A percentile compares a stretch with the other conserved stretches of the same genome.
These are phyloP conservation scores for Solanum hybrid DNA, from an alignment of 305 asterid species.

Conservation along the genomic window DNA sequence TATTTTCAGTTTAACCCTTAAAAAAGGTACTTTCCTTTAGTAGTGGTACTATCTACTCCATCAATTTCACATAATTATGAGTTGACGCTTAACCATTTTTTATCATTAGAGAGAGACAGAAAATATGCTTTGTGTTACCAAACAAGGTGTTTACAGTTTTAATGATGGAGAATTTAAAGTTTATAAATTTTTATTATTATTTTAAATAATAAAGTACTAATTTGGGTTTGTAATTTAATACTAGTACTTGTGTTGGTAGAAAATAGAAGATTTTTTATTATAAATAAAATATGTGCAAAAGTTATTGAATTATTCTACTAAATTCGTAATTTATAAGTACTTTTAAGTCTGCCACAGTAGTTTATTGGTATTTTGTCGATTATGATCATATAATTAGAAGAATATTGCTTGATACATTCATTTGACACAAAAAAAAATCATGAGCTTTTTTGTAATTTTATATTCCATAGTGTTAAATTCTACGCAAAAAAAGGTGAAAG, in stretches of 20 bases:
- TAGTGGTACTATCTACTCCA: neutral
- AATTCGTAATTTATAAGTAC: neutral
- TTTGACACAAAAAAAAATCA: neutral
- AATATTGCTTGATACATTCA: neutral
- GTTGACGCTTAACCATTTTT: neutral
- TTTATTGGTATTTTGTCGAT: neutral
- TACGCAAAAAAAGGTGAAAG: neutral
- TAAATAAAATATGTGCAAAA: neutral
- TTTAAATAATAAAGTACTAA: neutral
- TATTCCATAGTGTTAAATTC: neutral
- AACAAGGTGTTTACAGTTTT: neutral
- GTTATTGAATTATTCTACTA: neutral
- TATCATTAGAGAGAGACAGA: neutral
- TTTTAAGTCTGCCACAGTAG: neutral
- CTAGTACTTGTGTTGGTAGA: neutral
- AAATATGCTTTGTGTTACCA: neutral
- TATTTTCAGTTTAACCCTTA: neutral
- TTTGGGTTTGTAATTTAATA: no score
- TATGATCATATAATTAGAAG: neutral
- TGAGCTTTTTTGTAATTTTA: neutral
- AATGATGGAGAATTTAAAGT: neutral
- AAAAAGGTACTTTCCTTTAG: neutral
- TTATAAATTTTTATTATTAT: neutral
- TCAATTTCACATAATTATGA: constrained; percentile 3
- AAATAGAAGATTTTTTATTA: neutral